Evolutionary conservation across 345 rosid genomes (phyloP).

Genomic region (Hibiscus mutabilis): DNA sequence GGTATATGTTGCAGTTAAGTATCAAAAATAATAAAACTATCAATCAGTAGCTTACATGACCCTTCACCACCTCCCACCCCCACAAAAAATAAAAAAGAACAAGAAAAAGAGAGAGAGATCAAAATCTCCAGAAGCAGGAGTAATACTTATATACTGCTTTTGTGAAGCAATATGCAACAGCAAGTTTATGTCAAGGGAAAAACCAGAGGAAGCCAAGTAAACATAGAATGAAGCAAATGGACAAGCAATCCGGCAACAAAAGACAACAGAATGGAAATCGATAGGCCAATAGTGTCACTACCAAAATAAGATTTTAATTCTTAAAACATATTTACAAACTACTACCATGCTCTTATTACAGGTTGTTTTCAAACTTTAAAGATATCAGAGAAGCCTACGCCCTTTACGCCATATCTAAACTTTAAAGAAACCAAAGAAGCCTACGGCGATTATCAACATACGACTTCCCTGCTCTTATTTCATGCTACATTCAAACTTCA

Average conservation of each 20-base stretch:
- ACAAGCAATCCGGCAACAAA: neutral
- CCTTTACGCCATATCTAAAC: neutral
- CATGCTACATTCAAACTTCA: neutral
- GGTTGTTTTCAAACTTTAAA: neutral
- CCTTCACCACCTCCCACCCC: neutral
- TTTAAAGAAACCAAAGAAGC: neutral
- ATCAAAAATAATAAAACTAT: neutral
- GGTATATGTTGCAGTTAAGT: neutral
- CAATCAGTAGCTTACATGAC: neutral
- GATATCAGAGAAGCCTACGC: neutral
- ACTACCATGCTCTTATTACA: neutral
- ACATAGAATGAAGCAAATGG: neutral
- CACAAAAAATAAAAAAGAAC: neutral
- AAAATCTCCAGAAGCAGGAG: too few species aligned
- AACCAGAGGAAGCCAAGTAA: neutral
- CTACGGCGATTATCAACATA: neutral
- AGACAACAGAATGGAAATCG: neutral
- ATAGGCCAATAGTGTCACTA: neutral
- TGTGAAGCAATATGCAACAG: neutral
- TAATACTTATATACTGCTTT: neutral
- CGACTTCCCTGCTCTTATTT: neutral
- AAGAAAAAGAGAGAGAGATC: neutral
- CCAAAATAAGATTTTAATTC: conserved; percentile 2
- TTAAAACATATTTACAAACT: neutral
- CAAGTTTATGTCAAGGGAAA: neutral